Evolutionary conservation across 257 asterid species (phyloP).

Genomic region (Orobanche coerulescens): DNA sequence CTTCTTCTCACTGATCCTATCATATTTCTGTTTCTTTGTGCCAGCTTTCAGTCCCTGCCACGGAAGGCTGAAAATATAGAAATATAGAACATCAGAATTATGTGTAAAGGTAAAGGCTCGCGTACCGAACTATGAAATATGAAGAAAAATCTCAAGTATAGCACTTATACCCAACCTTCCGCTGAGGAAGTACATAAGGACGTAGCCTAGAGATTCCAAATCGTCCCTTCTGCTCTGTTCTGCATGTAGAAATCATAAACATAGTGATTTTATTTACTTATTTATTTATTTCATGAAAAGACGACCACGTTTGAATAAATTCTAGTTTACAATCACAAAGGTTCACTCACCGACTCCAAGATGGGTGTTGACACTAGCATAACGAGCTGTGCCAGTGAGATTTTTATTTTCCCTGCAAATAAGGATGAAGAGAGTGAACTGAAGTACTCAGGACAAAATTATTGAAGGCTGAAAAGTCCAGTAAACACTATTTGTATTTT

Average conservation of each 20-base stretch:
- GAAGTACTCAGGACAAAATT: slow-evolving; percentile 4
- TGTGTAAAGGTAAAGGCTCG: background rate
- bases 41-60: slow-evolving; percentile 99
- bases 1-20: slow-evolving; percentile 93
- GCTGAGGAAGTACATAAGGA: slow-evolving; percentile 88
- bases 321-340: background rate
- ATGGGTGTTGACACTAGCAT: slow-evolving; percentile 96
- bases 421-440: slow-evolving; percentile 6
- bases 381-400: slow-evolving; percentile 96
- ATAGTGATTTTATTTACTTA: too few relatives aligned
- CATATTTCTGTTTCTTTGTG: slow-evolving; percentile 94
- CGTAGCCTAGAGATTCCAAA: slow-evolving; percentile 90
- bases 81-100: slow-evolving; percentile 1
- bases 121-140: background rate
- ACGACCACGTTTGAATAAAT: background rate
- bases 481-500: background rate
- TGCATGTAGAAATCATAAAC: slow-evolving; percentile 27
- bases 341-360: slow-evolving; percentile 87
- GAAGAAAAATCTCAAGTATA: slow-evolving; percentile 3
- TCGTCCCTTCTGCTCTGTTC: slow-evolving; percentile 99
- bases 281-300: slow-evolving; percentile 1
- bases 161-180: slow-evolving; percentile 57
- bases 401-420: slow-evolving; percentile 83
- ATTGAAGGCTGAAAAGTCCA: background rate
- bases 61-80: slow-evolving; percentile 56